Base-by-base conservation (phyloP, 352 stramenopile species). In the Pythium brachiatum region DNA sequence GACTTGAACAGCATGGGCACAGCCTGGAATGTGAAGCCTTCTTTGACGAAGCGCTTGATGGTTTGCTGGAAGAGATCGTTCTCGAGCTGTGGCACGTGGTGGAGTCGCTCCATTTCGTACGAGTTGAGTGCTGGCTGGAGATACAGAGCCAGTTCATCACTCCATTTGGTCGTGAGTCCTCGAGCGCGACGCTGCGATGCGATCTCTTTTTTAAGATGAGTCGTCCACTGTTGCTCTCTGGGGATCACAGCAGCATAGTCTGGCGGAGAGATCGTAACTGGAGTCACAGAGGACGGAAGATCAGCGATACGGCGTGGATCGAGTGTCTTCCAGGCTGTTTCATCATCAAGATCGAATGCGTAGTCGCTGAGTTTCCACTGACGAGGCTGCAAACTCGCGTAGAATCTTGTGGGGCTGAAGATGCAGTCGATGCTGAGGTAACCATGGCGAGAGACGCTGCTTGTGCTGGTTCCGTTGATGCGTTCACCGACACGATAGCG, bases 1-100 rank as follows among this genome's bases (percentile, higher is more conserved):
- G 64, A 34, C 0, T 71, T 73, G 63, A 96, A 85, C 55, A 88
- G 70, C 16, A 74, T 74, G 1, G 89, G 89, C 21, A 93, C 88
- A n/a, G 84, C 89, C 66, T 95, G 84, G 64, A 97, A 97, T 7
- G 85, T 95, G 60, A 88, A 78, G 5, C 84, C 86, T 57, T 89
- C 73, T 8, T 78, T 83, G 6, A 97, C 85, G 46, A 85, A 88
- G 8, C 72, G 76, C 43, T 84, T 89, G 54, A 96, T 83, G 52
- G 74, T 89, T 26, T 90, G 81, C 57, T 91, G 81, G 62, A 97
- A 97, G 41, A 95, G 79, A 2, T 69, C 75, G 55, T 92, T 95
- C 48, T 92, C 86, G 0, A 91, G 64, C 54, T 88, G 77, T 4
- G 76, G 56, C 9, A 89, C 56, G 36, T 70, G 73, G 62, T 92